Base-by-base conservation (phyloP, 306 rosid species). In the Malus sieversii region DNA sequence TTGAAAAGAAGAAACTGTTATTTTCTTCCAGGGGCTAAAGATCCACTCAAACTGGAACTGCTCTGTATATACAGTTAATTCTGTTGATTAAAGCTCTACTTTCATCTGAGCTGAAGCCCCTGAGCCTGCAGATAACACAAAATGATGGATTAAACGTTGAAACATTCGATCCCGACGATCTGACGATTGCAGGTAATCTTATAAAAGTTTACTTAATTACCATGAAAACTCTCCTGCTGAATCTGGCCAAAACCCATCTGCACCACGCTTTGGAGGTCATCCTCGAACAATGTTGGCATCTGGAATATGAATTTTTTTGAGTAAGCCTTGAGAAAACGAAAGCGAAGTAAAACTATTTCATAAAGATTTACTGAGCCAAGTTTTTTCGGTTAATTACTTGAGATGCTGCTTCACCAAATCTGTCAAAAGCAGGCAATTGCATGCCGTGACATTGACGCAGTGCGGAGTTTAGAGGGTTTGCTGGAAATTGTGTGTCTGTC, bases 221-320 rank as follows among this genome's bases (percentile, higher is more conserved):
- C 87, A 70, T 79, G 76, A 76, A 77, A 25, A 78, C 48, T 80
- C 53, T 77, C 83, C 68, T 70, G 86, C 79, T 83, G 75, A 78
- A 81, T 83, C 70, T 78, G 89, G 60, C 81, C 81, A 81, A 82
- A 83, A 18, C 89, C 86, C 87, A 85, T 87, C 42, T 87, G 91
- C 45, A 87, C 84, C 70, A 87, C 74, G 13, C 86, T 78, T 64
- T 85, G 86, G 52, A 87, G 91, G 52, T 87, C 91, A 75, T 85
- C 89, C 75, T 83, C 91, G 82, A 83, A 87, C 60, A 83, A 33
- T 20, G 77, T 33, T 18, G 91, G 52, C 73, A 72, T 78, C 89
- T 85, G 89, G 10, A 79, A 66, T 62, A 20, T 33, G 25, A 53
- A 53, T 20, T 13, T 51, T 51, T 57, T 63, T n/a, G 20, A 42